Evolutionary conservation across 192 early-diverging fungal genomes (phyloP).

Genomic region (Coemansia sp.): DNA sequence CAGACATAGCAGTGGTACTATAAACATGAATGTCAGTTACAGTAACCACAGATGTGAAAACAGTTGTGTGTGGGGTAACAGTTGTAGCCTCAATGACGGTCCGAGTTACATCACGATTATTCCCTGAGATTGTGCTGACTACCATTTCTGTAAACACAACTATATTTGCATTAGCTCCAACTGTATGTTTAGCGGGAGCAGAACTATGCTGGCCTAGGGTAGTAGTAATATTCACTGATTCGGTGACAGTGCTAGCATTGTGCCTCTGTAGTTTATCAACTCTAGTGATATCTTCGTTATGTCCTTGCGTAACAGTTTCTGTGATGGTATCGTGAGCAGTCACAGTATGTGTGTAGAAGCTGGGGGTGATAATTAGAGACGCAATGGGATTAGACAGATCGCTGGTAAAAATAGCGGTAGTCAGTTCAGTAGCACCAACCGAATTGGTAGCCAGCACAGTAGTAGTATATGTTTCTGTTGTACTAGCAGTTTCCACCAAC

Average conservation of each 20-base stretch:
- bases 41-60: not conserved
- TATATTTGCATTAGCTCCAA: no score
- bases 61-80: not conserved
- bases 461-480: slow-evolving; percentile 3
- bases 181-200: no score
- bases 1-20: not conserved
- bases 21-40: slow-evolving; percentile 2
- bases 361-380: slow-evolving; percentile 7
- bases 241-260: not conserved
- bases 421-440: not conserved
- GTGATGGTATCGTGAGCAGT: slow-evolving; percentile 6
- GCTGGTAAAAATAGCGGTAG: not conserved
- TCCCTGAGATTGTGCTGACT: not conserved
- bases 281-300: not conserved
- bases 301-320: not conserved
- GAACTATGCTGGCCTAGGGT: not conserved
- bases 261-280: not conserved
- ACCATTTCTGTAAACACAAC: not conserved
- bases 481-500: slow-evolving; percentile 4
- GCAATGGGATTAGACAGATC: not conserved
- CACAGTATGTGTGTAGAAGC: slow-evolving; percentile 8
- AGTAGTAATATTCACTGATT: not conserved
- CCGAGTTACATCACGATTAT: not conserved
- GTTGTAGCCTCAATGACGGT: slow-evolving; percentile 4
- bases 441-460: slow-evolving; percentile 3